These are phyloP conservation scores for Pleurotus salmoneostramineus DNA, from an alignment of 768 basidiomycete species.

Conservation along the genomic window DNA sequence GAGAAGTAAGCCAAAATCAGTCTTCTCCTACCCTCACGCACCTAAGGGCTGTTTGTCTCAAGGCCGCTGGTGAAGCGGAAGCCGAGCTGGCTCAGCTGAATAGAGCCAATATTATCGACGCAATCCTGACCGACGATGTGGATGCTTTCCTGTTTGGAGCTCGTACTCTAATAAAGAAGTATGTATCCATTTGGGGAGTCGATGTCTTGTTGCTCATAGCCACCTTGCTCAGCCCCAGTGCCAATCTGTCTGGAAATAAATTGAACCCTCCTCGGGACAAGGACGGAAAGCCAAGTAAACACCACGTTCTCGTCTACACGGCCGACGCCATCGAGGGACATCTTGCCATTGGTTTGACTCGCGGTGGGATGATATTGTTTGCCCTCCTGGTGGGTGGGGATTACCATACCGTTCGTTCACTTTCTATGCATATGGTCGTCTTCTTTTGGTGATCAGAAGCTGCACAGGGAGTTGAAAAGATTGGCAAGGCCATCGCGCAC, in stretches of 20 bases:
- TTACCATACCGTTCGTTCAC: slow-evolving; percentile 22
- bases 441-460: neutral
- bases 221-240: slow-evolving; percentile 24
- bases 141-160: slow-evolving; percentile 38
- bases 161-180: slow-evolving; percentile 24
- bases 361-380: slow-evolving; percentile 26
- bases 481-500: slow-evolving; percentile 50
- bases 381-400: slow-evolving; percentile 31
- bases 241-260: slow-evolving; percentile 20
- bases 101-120: slow-evolving; percentile 33
- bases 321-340: slow-evolving; percentile 14
- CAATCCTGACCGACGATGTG: slow-evolving; percentile 43
- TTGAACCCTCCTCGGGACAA: slow-evolving; percentile 42
- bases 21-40: slow-evolving; percentile 19
- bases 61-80: slow-evolving; percentile 48
- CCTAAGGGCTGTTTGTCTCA: slow-evolving; percentile 41
- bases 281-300: slow-evolving; percentile 42
- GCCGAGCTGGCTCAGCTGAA: slow-evolving; percentile 38
- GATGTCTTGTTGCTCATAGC: slow-evolving; percentile 7
- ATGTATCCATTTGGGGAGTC: slow-evolving; percentile 1
- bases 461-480: slow-evolving; percentile 20
- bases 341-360: slow-evolving; percentile 18
- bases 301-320: slow-evolving; percentile 28
- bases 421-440: slow-evolving; percentile 31
- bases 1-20: slow-evolving; percentile 39